These are phyloP conservation scores for Penicillium sp. DNA, from an alignment of 2,329 filamentous ascomycete genomes.

Conservation along the genomic window DNA sequence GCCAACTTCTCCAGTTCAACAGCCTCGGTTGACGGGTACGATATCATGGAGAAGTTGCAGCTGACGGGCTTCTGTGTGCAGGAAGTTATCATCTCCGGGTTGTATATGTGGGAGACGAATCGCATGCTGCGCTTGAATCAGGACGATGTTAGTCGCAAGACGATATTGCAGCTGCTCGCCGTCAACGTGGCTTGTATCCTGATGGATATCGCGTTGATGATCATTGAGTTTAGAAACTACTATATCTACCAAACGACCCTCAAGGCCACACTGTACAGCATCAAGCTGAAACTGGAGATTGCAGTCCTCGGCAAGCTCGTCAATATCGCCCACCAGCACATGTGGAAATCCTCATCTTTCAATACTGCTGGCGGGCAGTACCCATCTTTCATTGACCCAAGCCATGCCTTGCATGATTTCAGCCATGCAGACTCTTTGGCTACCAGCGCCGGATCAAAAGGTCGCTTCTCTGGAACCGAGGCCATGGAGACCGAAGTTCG, in stretches of 20 bases:
- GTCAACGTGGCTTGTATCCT: slow-evolving; percentile 48
- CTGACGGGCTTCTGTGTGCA: slow-evolving; percentile 43
- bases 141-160: slow-evolving; percentile 27
- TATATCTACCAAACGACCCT: slow-evolving; percentile 40
- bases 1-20: slow-evolving; percentile 21
- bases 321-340: slow-evolving; percentile 29
- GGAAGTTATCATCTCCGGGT: slow-evolving; percentile 44
- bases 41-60: slow-evolving; percentile 39
- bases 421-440: slow-evolving; percentile 12
- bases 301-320: slow-evolving; percentile 51
- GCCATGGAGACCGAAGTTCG: slow-evolving; percentile 6
- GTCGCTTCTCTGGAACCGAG: slow-evolving; percentile 14
- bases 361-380: slow-evolving; percentile 11
- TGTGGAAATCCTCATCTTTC: slow-evolving; percentile 18
- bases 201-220: slow-evolving; percentile 46
- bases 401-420: slow-evolving; percentile 15
- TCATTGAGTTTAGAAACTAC: slow-evolving; percentile 40
- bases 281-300: slow-evolving; percentile 53
- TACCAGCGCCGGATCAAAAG: slow-evolving; percentile 17
- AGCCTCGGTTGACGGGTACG: slow-evolving; percentile 21
- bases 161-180: slow-evolving; percentile 56
- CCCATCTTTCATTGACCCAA: slow-evolving; percentile 24
- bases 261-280: slow-evolving; percentile 36
- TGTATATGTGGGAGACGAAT: slow-evolving; percentile 54
- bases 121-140: slow-evolving; percentile 32